These are phyloP conservation scores for Phlebiopsis gigantea DNA, from an alignment of 768 basidiomycete species.

Conservation along the genomic window DNA sequence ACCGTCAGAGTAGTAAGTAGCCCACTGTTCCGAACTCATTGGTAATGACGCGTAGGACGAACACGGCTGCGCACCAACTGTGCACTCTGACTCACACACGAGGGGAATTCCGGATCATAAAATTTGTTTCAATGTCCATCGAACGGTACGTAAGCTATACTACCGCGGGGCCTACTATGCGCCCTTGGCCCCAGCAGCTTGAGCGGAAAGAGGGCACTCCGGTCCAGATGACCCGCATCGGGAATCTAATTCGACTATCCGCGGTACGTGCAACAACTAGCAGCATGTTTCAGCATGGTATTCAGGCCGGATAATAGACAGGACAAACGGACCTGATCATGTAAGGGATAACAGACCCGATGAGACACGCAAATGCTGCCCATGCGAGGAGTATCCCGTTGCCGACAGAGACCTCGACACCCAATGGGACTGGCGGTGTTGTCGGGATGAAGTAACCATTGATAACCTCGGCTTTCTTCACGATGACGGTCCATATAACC, in stretches of 20 bases:
- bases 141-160: neutral
- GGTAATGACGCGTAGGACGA: too few relatives aligned
- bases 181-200: neutral
- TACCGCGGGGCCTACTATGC: neutral
- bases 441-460: constrained; percentile 44
- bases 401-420: constrained; percentile 60
- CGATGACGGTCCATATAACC: constrained; percentile 72
- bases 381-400: constrained; percentile 62
- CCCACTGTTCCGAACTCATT: too few relatives aligned
- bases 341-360: constrained; percentile 66
- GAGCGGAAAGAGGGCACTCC: neutral
- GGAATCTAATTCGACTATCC: constrained; percentile 35
- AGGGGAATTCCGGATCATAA: neutral
- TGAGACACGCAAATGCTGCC: constrained; percentile 67
- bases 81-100: neutral
- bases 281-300: neutral
- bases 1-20: too few relatives aligned
- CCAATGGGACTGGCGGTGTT: constrained; percentile 38
- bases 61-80: neutral
- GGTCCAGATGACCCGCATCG: constrained; percentile 12
- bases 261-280: constrained; percentile 76
- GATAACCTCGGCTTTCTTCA: constrained; percentile 56
- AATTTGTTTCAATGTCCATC: neutral
- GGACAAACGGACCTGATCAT: constrained; percentile 48
- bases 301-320: neutral